phyloP scores from a whole-genome alignment of 1,284 basidiomycete species.

The Ustilago shanxiensis region DNA sequence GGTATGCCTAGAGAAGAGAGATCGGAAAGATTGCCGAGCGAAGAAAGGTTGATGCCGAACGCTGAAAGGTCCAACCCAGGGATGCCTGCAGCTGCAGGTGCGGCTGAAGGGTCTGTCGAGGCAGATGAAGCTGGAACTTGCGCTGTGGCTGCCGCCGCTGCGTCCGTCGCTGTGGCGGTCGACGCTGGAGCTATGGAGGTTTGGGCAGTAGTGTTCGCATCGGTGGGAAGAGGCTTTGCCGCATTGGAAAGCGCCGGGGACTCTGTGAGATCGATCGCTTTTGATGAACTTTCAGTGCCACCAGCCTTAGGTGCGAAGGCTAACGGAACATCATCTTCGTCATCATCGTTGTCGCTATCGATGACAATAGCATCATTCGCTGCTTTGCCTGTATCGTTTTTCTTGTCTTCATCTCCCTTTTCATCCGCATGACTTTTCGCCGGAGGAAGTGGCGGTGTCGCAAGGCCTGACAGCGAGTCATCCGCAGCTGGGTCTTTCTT shows the following conservation, averaged over 20 bases:
- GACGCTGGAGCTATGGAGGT: not conserved
- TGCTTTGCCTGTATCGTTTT: conserved; percentile 9
- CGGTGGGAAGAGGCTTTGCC: not conserved
- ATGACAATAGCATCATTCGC: conserved; percentile 45
- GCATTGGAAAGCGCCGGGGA: conserved; percentile 29
- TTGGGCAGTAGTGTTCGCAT: not conserved
- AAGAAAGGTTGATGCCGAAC: conserved; percentile 42
- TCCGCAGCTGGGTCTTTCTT: conserved; percentile 8
- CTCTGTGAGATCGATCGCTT: conserved; percentile 46
- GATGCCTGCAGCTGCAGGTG: conserved; percentile 9
- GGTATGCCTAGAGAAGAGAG: conserved; percentile 45
- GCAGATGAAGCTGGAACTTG: not conserved
- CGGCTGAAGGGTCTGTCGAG: not conserved
- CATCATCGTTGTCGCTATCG: conserved; percentile 42
- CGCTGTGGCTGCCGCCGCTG: not conserved
- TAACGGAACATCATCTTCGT: conserved; percentile 53
- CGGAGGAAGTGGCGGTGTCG: conserved; percentile 24
- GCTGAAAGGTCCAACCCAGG: conserved; percentile 38
- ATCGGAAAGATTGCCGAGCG: conserved; percentile 25
- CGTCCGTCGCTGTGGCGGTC: not conserved
- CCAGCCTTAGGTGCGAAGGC: conserved; percentile 45
- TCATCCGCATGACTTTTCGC: not conserved
- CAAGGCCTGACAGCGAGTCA: conserved; percentile 16
- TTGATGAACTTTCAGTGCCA: not conserved
- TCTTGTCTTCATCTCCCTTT: not conserved